Evolutionary conservation across 2,329 filamentous ascomycete species (phyloP).

Genomic region (Aspergillus brasiliensis): DNA sequence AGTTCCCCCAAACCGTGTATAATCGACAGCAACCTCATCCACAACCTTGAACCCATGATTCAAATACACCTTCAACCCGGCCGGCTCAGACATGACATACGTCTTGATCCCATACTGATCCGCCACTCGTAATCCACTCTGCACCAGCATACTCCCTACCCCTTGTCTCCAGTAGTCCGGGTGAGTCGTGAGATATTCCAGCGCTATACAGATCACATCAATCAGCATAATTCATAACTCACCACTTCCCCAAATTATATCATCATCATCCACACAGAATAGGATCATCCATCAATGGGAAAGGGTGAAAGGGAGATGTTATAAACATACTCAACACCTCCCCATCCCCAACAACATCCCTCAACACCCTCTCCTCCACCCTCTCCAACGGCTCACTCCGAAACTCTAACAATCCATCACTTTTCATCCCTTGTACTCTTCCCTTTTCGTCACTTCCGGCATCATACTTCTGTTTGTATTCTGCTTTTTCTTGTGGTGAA

Average conservation of each 20-base stretch:
- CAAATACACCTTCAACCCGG: slow-evolving; percentile 1
- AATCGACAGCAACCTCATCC: not conserved
- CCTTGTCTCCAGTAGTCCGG: not conserved
- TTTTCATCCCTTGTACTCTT: not conserved
- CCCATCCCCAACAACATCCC: not conserved
- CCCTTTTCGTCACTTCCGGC: not conserved
- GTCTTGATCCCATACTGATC: not conserved
- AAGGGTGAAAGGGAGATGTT: not conserved
- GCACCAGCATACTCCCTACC: not conserved
- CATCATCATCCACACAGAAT: too few relatives aligned
- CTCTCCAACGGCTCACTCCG: not conserved
- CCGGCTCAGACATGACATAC: slow-evolving; percentile 7
- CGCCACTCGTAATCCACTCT: not conserved
- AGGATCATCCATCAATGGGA: too few relatives aligned
- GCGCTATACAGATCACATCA: not conserved
- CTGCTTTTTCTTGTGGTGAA: fast-evolving
- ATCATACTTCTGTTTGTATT: not conserved
- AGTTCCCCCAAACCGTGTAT: not conserved
- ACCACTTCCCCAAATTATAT: too few relatives aligned
- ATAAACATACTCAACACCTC: not conserved
- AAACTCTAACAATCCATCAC: not conserved
- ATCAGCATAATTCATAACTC: too few relatives aligned
- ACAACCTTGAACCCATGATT: slow-evolving; percentile 4
- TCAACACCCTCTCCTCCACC: not conserved
- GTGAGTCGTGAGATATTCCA: slow-evolving; percentile 2